Percentiles rank a stretch among this genome's conserved stretches.
phyloP scores from a whole-genome alignment of 495 filamentous ascomycete species.

The Clohesyomyces aquaticus region DNA sequence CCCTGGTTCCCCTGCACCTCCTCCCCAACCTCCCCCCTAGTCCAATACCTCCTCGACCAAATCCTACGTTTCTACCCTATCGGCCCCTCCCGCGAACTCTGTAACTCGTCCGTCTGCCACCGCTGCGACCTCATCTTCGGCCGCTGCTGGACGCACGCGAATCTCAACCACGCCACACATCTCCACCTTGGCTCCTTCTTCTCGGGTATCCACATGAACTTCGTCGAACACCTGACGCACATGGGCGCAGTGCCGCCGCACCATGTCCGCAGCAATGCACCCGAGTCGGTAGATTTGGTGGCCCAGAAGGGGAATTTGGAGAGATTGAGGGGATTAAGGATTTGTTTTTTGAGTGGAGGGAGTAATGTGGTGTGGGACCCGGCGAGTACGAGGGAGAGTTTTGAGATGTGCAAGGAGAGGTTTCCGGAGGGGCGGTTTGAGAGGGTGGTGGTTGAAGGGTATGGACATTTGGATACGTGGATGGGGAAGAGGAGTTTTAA shows the following conservation, averaged over 20 bases:
- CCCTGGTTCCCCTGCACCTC: slow-evolving; percentile 60
- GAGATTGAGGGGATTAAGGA: slow-evolving; percentile 58
- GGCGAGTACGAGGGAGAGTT: slow-evolving; percentile 61
- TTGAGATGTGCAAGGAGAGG: slow-evolving; percentile 57
- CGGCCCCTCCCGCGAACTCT: slow-evolving; percentile 59
- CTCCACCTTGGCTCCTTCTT: slow-evolving; percentile 65
- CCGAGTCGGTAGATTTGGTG: slow-evolving; percentile 45
- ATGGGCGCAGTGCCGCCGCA: slow-evolving; percentile 55
- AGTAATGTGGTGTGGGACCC: slow-evolving; percentile 65
- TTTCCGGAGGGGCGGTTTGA: slow-evolving; percentile 59
- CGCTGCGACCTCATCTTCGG: slow-evolving; percentile 64
- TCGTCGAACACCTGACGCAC: slow-evolving; percentile 61
- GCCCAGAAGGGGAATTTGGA: slow-evolving; percentile 52
- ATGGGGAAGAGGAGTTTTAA: slow-evolving; percentile 64
- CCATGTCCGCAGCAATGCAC: slow-evolving; percentile 55
- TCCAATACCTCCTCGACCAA: slow-evolving; percentile 61
- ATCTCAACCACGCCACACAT: slow-evolving; percentile 68
- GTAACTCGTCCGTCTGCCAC: slow-evolving; percentile 65
- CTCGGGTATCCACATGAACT: slow-evolving; percentile 63
- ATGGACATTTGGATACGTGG: slow-evolving; percentile 70
- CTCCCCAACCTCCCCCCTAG: slow-evolving; percentile 50
- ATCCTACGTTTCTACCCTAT: slow-evolving; percentile 62
- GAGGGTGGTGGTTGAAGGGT: slow-evolving; percentile 60
- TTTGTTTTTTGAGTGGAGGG: slow-evolving; percentile 61
- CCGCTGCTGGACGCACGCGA: slow-evolving; percentile 61